Evolutionary conservation across 495 filamentous ascomycete species (phyloP), one percentile per base, ranked within the genome.

Genomic region (Diplogelasinospora grovesii): DNA sequence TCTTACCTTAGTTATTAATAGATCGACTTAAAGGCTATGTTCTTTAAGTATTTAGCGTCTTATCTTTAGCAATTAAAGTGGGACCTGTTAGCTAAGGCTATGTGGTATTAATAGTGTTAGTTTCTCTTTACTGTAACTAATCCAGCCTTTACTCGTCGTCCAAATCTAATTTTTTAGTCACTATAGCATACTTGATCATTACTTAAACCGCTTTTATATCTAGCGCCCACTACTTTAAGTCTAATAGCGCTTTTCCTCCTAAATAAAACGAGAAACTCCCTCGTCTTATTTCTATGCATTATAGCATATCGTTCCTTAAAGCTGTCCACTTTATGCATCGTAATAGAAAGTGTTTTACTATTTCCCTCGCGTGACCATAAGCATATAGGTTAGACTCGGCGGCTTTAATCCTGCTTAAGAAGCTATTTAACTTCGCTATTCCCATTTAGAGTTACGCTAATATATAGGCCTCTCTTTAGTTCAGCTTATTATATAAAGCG

Each of bases 341-440:
- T 38, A 64, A 54, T 16, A 61, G 52, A 36, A 64, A 63, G 52
- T 61, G 35, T 25, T 39, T 21, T 22, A 45, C 27, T 38, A 21
- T 33, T 41, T 67, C 60, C 49, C 41, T 63, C 45, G 52, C 60
- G 43, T 56, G 43, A 28, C 61, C 56, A 46, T 46, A 67, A 34
- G 29, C 43, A 45, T 49, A 48, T 13, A 11, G 31, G 25, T 52
- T 48, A 6, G 44, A 41, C 15, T 54, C 41, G 9, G 23, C 23
- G 1, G 46, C 49, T 32, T 52, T 52, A 35, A 65, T 61, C 30
- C 43, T 40, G 36, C 48, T 33, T 28, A 64, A 46, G 50, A 59
- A 63, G 38, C 49, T 44, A 50, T 63, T 65, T 25, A 64, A 44
- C 53, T 52, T 54, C 43, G 57, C 43, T 48, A 57, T 59, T 46